Percentiles rank a stretch among this genome's conserved stretches.
phyloP scores from a whole-genome alignment of 768 basidiomycete species.

The Tricholoma bakamatsutake region DNA sequence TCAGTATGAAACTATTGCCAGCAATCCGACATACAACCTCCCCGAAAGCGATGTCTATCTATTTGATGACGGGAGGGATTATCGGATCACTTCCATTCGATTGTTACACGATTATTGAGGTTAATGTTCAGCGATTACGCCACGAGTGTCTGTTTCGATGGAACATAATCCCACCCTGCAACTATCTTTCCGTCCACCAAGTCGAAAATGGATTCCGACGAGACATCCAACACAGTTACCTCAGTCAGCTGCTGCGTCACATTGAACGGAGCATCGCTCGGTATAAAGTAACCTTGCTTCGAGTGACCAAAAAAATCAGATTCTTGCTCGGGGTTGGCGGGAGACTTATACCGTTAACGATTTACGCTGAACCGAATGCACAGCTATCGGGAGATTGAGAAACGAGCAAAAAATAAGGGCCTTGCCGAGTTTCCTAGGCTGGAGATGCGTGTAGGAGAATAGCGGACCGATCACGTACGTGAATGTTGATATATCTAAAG shows the following conservation, averaged over 20 bases:
- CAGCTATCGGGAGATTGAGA: constrained; percentile 40
- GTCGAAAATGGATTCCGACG: constrained; percentile 32
- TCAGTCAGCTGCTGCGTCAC: constrained; percentile 42
- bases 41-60: not conserved
- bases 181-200: constrained; percentile 30
- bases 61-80: not conserved
- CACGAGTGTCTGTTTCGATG: constrained; percentile 35
- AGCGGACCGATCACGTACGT: constrained; percentile 64
- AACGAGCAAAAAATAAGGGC: constrained; percentile 58
- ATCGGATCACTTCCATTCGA: constrained; percentile 20
- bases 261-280: constrained; percentile 32
- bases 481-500: constrained; percentile 70
- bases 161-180: constrained; percentile 34
- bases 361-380: constrained; percentile 55
- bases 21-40: not conserved
- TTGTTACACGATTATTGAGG: constrained; percentile 31
- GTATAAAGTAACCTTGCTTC: constrained; percentile 32
- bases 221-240: constrained; percentile 55
- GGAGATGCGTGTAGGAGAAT: constrained; percentile 59
- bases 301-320: constrained; percentile 37
- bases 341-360: constrained; percentile 65
- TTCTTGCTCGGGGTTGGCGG: constrained; percentile 50
- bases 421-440: constrained; percentile 59
- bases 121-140: constrained; percentile 30
- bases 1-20: not conserved